Evolutionary conservation across 2,329 filamentous ascomycete genomes (phyloP), one percentile per base, ranked within the genome.

Genomic region (Aureobasidium lini): DNA sequence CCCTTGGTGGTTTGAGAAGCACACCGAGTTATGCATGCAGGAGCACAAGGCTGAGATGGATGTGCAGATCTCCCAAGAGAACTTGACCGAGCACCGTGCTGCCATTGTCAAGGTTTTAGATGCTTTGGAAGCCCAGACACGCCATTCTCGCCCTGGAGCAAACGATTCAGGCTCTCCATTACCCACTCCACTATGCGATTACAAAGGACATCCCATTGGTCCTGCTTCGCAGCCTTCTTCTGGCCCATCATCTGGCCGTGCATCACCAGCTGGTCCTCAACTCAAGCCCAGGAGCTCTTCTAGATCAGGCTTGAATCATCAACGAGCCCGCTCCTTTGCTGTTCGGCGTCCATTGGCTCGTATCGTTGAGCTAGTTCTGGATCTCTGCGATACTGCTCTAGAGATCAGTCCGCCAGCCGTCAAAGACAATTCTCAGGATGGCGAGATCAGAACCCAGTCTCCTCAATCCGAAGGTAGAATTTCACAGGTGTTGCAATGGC

Each of bases 1-100:
- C 4, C 91, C 93, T 0, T 99, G 94, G 94, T 99, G 94, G 95
- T 99, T 99, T 67, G 94, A 99, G 75, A 99, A 97, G 73, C 94
- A 99, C 71, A 96, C 93, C 1, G 95, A 99, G 68, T 78, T 97
- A 18, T 99, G 94, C 69, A 79, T 96, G 59, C 92, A 97, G 71
- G 94, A 99, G 71, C 94, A 99, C 70, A 87, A 89, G 54, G 93
- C 94, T 0, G 94, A 99, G 71, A 95, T 96, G 89, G 93, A 97
- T 67, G 91, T 99, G 4, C 93, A 99, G 71, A 87, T 97, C 79
- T 85, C 92, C 6, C 94, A 99, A 69, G 94, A 99, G 70, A 90
- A 84, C 63, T 78, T 99, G 50, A 88, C 87, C 6, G 94, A 99
- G 69, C 94, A 99, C 73, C 87, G 94, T 6, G 92, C 96, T 72